Conservation (phyloP, 2,329 filamentous ascomycete species). For the Tympanopsis confertula region DNA sequence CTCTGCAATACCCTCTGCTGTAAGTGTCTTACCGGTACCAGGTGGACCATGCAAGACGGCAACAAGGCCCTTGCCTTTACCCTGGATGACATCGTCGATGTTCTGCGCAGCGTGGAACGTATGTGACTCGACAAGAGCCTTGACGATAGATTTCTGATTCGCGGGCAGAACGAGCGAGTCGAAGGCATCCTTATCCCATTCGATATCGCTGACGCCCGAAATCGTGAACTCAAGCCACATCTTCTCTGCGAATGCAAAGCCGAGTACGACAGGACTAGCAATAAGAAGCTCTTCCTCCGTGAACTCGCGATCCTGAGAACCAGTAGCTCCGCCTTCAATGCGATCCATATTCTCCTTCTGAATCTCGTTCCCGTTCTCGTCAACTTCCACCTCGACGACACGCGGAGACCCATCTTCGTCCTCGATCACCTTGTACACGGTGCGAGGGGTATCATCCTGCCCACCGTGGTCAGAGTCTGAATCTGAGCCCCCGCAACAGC, state of each 20-base stretch:
- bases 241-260: slow-evolving; percentile 80
- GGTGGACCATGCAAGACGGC: slow-evolving; percentile 73
- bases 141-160: slow-evolving; percentile 56
- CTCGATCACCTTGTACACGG: slow-evolving; percentile 36
- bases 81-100: slow-evolving; percentile 72
- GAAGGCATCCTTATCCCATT: slow-evolving; percentile 76
- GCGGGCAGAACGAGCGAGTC: slow-evolving; percentile 64
- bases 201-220: slow-evolving; percentile 66
- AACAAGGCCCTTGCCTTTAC: slow-evolving; percentile 79
- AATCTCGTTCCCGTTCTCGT: slow-evolving; percentile 7
- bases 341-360: slow-evolving; percentile 15
- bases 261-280: slow-evolving; percentile 72
- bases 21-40: slow-evolving; percentile 80
- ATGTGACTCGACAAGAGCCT: slow-evolving; percentile 72
- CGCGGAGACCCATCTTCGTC: neutral
- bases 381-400: neutral
- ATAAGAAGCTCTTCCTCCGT: slow-evolving; percentile 76
- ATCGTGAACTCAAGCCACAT: slow-evolving; percentile 82
- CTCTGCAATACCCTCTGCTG: slow-evolving; percentile 76
- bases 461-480: slow-evolving; percentile 21
- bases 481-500: slow-evolving; percentile 20
- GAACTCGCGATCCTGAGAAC: slow-evolving; percentile 39
- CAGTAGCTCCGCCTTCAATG: slow-evolving; percentile 5
- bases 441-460: slow-evolving; percentile 34
- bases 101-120: slow-evolving; percentile 71